Evolutionary conservation across 83 land plant genomes (phyloP).

Genomic region (Diphasiastrum complanatum): DNA sequence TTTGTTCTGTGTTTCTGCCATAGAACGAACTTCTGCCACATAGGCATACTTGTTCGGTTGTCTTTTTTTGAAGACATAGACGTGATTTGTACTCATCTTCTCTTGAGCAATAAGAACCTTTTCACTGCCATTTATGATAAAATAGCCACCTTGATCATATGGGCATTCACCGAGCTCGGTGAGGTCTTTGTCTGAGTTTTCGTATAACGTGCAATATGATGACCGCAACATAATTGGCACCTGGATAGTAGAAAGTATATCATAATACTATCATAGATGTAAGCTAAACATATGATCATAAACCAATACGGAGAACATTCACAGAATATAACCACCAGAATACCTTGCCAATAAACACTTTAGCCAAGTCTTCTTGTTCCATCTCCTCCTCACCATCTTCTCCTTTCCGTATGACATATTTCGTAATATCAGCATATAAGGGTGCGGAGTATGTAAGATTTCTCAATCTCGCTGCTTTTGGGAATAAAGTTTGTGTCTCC

Average conservation of each 20-base stretch:
- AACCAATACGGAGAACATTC: too few relatives aligned
- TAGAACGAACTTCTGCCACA: constrained; percentile 96
- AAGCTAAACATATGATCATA: neutral
- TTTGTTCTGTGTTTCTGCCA: constrained; percentile 95
- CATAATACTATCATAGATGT: neutral
- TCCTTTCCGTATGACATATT: constrained; percentile 76
- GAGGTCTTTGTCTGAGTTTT: constrained; percentile 87
- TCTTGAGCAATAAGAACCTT: constrained; percentile 99
- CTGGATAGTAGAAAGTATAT: constrained; percentile 26
- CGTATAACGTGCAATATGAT: constrained; percentile 83
- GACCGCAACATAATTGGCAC: constrained; percentile 99
- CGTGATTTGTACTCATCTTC: constrained; percentile 99
- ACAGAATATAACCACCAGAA: neutral
- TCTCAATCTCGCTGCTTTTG: constrained; percentile 88
- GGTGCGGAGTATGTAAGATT: constrained; percentile 97
- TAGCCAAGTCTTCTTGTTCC: constrained; percentile 81
- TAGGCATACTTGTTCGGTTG: constrained; percentile 95
- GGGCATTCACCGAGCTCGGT: constrained; percentile 99
- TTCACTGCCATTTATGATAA: constrained; percentile 98
- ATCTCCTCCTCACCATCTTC: constrained; percentile 89
- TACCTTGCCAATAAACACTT: constrained; percentile 97
- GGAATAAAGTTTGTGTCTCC: constrained; percentile 94
- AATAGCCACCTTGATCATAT: constrained; percentile 97
- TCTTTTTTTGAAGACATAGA: constrained; percentile 95
- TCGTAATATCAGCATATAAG: constrained; percentile 83